A percentile compares a stretch with the other conserved stretches of the same genome.
Evolutionary conservation across 2,329 filamentous ascomycete species (phyloP).

Genomic region (Pseudocercospora eumusae): DNA sequence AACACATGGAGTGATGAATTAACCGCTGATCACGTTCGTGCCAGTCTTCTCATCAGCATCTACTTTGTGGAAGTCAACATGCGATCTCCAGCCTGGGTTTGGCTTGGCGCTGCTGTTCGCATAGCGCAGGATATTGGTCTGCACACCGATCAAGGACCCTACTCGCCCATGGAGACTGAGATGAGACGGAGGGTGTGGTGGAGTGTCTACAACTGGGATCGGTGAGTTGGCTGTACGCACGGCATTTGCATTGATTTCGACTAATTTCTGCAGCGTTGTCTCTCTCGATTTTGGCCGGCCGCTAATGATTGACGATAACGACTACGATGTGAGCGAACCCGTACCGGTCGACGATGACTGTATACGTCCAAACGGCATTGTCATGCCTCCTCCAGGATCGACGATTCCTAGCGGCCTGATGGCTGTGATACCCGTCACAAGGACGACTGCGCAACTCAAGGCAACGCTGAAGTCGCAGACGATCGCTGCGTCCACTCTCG

Average conservation of each 20-base stretch:
- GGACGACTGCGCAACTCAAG: conserved; percentile 72
- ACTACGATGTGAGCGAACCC: conserved; percentile 82
- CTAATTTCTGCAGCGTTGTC: conserved; percentile 56
- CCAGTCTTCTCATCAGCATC: conserved; percentile 71
- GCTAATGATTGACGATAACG: conserved; percentile 78
- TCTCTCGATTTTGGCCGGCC: conserved; percentile 80
- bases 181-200: conserved; percentile 91
- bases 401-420: conserved; percentile 70
- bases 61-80: conserved; percentile 84
- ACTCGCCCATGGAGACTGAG: conserved; percentile 75
- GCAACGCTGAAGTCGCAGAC: conserved; percentile 68
- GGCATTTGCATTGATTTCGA: background rate
- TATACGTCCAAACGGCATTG: conserved; percentile 58
- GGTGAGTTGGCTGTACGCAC: conserved; percentile 50
- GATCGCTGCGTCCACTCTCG: conserved; percentile 67
- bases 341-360: conserved; percentile 78
- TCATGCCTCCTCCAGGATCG: conserved; percentile 42
- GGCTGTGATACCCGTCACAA: conserved; percentile 77
- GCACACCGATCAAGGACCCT: conserved; percentile 71
- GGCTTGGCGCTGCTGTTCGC: conserved; percentile 77
- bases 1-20: conserved; percentile 82
- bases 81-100: conserved; percentile 81
- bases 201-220: conserved; percentile 87
- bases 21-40: conserved; percentile 72
- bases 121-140: conserved; percentile 82